Base-by-base conservation (phyloP, 345 rosid species). In the Crucihimalaya himalaica region DNA sequence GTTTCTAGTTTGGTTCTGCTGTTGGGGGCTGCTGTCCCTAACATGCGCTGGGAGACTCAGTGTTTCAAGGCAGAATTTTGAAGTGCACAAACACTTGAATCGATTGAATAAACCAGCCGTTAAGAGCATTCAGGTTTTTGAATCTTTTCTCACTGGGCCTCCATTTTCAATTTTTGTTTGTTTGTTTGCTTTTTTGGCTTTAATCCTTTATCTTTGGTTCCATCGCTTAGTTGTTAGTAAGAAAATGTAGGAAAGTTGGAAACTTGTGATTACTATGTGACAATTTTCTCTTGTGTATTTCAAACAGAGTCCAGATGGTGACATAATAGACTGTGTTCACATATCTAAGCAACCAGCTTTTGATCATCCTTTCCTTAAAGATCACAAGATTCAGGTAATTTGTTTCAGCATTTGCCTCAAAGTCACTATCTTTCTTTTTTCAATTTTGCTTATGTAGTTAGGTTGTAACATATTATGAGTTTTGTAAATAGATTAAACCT, bases 101-200 rank as follows among this genome's bases (percentile, higher is more conserved):
- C 93, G 96, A 51, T 74, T 94, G 81, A 94, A 94, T 80, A 94
- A 91, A 75, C 85, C 93, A 23, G 80, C 93, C 62, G 77, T 87
- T 66, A 87, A 89, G 63, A 87, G 80, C 89, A 87, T 91, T 76
- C 71, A 89, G 98, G 81, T 78, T 68, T 43, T 57, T 19, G 4
- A 5, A 31, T 53, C n/a, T 55, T 42, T 32, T 54, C 12, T 21
- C 8, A 40, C 8, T 8, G 56, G 6, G 59, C 4, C 8, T 57
- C 9, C 50, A 40, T 5, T 10, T 66, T 51, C 28, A 18, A 37
- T 31, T 39, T 48, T 20, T 72, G 54, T 57, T 40, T 16, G 56
- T 31, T 40, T 16, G 56, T 31, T 63, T 75, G 75, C 62, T 66
- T 84, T 72, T 43, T 45, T 45, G 21, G 45, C 66, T 19, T 1